Conservation (phyloP, 2,329 filamentous ascomycete species). For the Triangularia verruculosa region DNA sequence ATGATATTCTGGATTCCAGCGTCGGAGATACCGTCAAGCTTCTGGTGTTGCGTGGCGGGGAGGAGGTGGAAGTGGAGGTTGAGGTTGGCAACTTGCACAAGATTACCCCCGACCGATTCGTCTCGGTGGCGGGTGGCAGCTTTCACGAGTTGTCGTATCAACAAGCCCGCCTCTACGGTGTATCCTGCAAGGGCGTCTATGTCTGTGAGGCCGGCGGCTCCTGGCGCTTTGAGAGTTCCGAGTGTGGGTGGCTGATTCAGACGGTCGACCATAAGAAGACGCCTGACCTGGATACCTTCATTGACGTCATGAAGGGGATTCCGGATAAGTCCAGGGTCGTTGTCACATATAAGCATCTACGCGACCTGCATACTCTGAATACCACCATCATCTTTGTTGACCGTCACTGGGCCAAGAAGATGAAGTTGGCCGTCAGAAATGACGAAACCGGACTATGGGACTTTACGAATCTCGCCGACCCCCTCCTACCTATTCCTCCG, state of each 20-base stretch:
- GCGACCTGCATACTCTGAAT: conserved; percentile 90
- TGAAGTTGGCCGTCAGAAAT: conserved; percentile 88
- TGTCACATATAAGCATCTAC: conserved; percentile 91
- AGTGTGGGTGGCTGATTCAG: conserved; percentile 92
- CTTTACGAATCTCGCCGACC: conserved; percentile 78
- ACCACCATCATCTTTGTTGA: conserved; percentile 91
- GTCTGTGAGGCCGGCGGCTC: conserved; percentile 93
- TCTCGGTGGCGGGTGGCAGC: conserved; percentile 87
- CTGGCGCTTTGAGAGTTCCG: conserved; percentile 87
- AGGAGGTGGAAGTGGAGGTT: conserved; percentile 82
- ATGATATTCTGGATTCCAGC: conserved; percentile 85
- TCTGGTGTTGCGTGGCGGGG: conserved; percentile 81
- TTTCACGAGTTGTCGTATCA: conserved; percentile 98
- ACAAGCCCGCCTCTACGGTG: conserved; percentile 91
- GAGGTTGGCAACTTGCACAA: conserved; percentile 84
- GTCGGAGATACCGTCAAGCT: conserved; percentile 77
- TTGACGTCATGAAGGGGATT: conserved; percentile 84
- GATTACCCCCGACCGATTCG: conserved; percentile 94
- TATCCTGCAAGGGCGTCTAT: conserved; percentile 87
- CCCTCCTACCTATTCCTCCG: conserved; percentile 70
- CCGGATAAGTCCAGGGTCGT: conserved; percentile 82
- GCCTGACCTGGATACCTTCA: conserved; percentile 81
- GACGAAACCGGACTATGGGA: conserved; percentile 92
- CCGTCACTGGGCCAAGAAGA: conserved; percentile 92
- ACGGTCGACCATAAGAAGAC: conserved; percentile 90